Percentiles rank a stretch among this genome's conserved stretches.
Evolutionary conservation across 1,139 yeast genomes (phyloP).

Genomic region (Pneumocystis carinii): DNA sequence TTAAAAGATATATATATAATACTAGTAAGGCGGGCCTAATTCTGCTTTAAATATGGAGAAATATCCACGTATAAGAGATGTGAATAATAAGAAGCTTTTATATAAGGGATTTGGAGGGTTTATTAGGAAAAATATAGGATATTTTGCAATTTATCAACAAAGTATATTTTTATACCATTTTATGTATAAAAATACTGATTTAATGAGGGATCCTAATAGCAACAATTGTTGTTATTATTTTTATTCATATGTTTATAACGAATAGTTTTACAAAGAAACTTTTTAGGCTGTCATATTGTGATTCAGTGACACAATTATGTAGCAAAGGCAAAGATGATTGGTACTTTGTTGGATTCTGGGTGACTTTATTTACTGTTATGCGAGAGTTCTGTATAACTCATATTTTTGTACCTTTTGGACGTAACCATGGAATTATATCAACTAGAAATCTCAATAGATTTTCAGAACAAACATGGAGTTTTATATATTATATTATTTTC

Average conservation of each 20-base stretch:
- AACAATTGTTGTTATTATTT: background rate
- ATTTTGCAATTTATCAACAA: background rate
- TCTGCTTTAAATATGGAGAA: background rate
- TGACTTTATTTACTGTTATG: constrained; percentile 42
- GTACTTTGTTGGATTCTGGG: constrained; percentile 36
- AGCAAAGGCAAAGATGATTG: constrained; percentile 16
- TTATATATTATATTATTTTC: constrained; percentile 44
- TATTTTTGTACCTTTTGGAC: constrained; percentile 45
- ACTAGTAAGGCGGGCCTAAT: background rate
- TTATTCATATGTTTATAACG: background rate
- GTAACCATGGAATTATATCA: constrained; percentile 33
- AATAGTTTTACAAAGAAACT: background rate
- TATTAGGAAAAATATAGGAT: background rate
- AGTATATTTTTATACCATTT: background rate
- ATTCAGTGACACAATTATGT: constrained; percentile 7
- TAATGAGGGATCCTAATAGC: background rate
- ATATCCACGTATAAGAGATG: background rate
- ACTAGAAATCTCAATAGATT: constrained; percentile 47
- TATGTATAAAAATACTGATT: background rate
- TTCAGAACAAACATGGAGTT: constrained; percentile 77
- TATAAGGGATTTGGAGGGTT: background rate
- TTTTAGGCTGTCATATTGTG: background rate
- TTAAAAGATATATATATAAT: background rate
- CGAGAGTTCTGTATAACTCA: constrained; percentile 48
- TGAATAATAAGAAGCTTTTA: background rate